phyloP scores from a whole-genome alignment of 306 rosid species.

The Cucurbita maxima region DNA sequence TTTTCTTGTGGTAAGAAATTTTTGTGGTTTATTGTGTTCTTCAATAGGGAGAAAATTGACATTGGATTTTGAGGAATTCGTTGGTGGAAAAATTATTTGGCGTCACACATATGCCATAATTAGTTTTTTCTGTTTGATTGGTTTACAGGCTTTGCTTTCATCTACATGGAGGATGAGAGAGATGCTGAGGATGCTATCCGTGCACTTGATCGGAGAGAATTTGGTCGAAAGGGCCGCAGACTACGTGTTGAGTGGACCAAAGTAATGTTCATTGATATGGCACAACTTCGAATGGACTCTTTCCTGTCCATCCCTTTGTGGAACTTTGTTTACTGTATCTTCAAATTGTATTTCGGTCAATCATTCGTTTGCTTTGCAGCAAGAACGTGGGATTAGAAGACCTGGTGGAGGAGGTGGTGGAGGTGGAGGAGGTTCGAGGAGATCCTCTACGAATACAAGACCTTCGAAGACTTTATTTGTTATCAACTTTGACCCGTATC shows the following conservation, averaged over 20 bases:
- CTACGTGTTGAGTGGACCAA: constrained; percentile 99
- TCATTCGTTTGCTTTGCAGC: constrained; percentile 26
- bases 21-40: constrained; percentile 24
- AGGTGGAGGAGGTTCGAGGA: constrained; percentile 41
- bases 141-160: constrained; percentile 75
- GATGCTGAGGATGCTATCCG: constrained; percentile 94
- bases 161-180: constrained; percentile 95
- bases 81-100: constrained; percentile 12
- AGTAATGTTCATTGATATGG: constrained; percentile 22
- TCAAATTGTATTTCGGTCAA: not conserved
- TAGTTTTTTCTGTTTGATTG: constrained; percentile 4
- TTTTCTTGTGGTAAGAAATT: constrained; percentile 22
- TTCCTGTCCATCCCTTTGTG: not conserved
- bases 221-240: constrained; percentile 86
- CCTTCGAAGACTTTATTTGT: constrained; percentile 94
- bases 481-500: constrained; percentile 81
- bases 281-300: not conserved
- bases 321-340: not conserved
- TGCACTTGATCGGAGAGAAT: constrained; percentile 68
- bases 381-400: constrained; percentile 82
- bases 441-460: constrained; percentile 51
- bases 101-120: not conserved
- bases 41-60: constrained; percentile 25
- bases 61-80: constrained; percentile 24
- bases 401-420: constrained; percentile 25